These are phyloP conservation scores for Eimeria praecox DNA, from an alignment of 169 alveolate genomes.

Conservation along the genomic window DNA sequence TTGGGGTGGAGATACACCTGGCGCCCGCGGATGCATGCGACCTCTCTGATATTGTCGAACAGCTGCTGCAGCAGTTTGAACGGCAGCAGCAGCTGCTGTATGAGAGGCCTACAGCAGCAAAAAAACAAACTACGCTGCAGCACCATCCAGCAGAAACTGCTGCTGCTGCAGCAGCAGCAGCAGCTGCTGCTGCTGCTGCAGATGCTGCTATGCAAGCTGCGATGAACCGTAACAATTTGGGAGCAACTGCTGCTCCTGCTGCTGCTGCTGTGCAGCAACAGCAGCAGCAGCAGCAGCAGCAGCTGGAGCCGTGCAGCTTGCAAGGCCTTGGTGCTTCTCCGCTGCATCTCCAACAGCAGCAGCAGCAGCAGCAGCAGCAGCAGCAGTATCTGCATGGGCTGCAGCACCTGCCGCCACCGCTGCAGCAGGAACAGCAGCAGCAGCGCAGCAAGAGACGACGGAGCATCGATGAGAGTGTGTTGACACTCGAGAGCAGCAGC, in stretches of 20 bases:
- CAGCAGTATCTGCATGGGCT: conserved; percentile 32
- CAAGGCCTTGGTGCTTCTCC: not conserved
- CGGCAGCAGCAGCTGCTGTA: conserved; percentile 84
- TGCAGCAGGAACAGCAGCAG: conserved; percentile 56
- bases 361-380: conserved; percentile 34
- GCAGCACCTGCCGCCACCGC: conserved; percentile 44
- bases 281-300: conserved; percentile 26
- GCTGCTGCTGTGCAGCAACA: conserved; percentile 27
- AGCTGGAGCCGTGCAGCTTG: not conserved
- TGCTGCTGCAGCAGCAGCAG: not conserved
- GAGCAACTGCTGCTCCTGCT: not conserved
- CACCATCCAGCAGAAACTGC: not conserved
- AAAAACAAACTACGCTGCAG: not conserved
- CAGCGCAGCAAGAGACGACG: conserved; percentile 55
- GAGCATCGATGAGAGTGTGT: conserved; percentile 7
- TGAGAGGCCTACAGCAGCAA: conserved; percentile 73
- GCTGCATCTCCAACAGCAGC: not conserved
- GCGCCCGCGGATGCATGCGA: conserved; percentile 80
- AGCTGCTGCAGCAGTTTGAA: conserved; percentile 14
- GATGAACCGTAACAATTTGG: not conserved
- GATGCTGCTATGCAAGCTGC: too few relatives aligned
- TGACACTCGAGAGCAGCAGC: conserved; percentile 27
- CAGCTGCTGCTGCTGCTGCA: not conserved
- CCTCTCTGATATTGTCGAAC: conserved; percentile 80
- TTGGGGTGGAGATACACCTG: conserved; percentile 68